phyloP scores from a whole-genome alignment of 2,329 filamentous ascomycete species.

The Penicillium sumatraense region DNA sequence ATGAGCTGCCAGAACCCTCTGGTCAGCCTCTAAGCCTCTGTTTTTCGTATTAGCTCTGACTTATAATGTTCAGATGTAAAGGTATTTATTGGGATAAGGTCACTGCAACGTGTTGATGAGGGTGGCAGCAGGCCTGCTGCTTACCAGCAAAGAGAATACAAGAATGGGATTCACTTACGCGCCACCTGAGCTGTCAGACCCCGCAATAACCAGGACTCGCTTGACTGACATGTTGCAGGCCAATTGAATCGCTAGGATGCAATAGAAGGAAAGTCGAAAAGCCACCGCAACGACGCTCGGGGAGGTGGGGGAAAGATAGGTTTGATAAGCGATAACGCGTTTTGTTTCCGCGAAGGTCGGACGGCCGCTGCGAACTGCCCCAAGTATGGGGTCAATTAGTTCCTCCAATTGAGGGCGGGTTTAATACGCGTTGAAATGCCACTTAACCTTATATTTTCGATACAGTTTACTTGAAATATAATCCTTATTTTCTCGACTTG shows the following conservation, averaged over 20 bases:
- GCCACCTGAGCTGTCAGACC: constrained; percentile 88
- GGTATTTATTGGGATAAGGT: background rate
- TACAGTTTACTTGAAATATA: background rate
- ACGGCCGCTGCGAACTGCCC: too few relatives aligned
- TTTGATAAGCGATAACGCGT: constrained; percentile 21
- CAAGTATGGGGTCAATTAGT: too few relatives aligned
- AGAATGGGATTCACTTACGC: constrained; percentile 63
- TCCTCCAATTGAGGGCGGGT: background rate
- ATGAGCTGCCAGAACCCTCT: constrained; percentile 91
- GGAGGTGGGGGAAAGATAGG: constrained; percentile 2
- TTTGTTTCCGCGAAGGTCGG: background rate
- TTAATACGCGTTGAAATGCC: background rate
- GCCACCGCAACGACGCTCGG: constrained; percentile 10
- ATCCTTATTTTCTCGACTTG: too few relatives aligned
- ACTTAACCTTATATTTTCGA: background rate
- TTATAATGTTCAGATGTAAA: background rate
- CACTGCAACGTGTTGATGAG: background rate
- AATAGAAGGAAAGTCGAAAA: constrained; percentile 9
- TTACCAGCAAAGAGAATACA: constrained; percentile 7
- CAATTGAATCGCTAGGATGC: constrained; percentile 12
- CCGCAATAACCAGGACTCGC: constrained; percentile 79
- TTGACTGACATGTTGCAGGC: constrained; percentile 41
- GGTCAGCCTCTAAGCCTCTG: constrained; percentile 92
- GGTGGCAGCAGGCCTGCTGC: constrained; percentile 9
- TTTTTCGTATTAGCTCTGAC: constrained; percentile 12